phyloP scores from a whole-genome alignment of 768 basidiomycete genomes.

The Serpula lacrymans region DNA sequence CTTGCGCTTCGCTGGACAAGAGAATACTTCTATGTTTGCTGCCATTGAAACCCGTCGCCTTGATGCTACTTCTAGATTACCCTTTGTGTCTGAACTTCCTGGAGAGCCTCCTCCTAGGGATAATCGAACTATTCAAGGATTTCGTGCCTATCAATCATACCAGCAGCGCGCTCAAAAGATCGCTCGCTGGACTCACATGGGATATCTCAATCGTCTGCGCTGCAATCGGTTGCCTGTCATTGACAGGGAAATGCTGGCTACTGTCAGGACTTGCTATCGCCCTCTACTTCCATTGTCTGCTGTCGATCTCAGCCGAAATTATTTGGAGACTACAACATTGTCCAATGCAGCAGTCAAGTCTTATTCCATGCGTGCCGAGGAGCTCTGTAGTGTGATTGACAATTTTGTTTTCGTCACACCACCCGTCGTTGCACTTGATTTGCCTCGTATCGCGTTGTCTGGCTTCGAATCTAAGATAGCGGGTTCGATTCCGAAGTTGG shows the following conservation, averaged over 20 bases:
- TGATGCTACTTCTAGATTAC: constrained; percentile 56
- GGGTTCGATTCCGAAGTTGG: constrained; percentile 31
- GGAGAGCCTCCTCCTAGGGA: constrained; percentile 73
- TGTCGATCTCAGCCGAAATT: constrained; percentile 33
- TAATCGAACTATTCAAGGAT: constrained; percentile 72
- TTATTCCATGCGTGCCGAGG: constrained; percentile 53
- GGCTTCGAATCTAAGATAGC: constrained; percentile 31
- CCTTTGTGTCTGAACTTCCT: constrained; percentile 48
- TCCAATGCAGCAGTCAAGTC: constrained; percentile 59
- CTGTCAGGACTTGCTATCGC: constrained; percentile 34
- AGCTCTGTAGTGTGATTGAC: constrained; percentile 52
- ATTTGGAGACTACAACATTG: constrained; percentile 40
- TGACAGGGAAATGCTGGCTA: constrained; percentile 43
- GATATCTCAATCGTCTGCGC: constrained; percentile 71
- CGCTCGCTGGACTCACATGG: constrained; percentile 65
- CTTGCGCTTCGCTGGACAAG: constrained; percentile 55
- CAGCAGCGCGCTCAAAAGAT: constrained; percentile 48
- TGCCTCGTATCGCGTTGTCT: constrained; percentile 60
- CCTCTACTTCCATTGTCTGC: constrained; percentile 53
- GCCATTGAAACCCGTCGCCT: constrained; percentile 52
- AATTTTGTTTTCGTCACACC: constrained; percentile 82
- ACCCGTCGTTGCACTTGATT: constrained; percentile 67
- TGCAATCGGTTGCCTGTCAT: constrained; percentile 49
- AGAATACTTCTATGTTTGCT: constrained; percentile 50
- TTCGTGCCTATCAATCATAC: constrained; percentile 47